Base-by-base conservation (phyloP, 2,329 filamentous ascomycete species). In the Alternaria sp. region DNA sequence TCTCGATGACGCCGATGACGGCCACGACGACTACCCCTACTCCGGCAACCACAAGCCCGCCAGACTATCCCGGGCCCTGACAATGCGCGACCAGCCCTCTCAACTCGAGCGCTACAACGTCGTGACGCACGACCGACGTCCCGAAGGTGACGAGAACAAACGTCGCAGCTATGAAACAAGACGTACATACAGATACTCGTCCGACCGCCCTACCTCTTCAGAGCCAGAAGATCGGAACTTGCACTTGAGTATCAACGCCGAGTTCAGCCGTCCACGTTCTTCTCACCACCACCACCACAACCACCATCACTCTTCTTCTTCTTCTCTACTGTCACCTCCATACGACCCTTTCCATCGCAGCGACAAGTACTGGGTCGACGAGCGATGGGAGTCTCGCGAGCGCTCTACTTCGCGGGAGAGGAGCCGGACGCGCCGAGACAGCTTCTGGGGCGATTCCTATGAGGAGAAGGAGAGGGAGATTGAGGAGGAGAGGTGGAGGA, bases 51-150 rank as follows among this genome's bases (percentile, higher is more conserved):
- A 65, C 53, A 62, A 58, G 9, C 56, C 61, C 10, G 49, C 46
- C 36, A 62, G 53, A 10, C 53, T 58, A 62, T 73, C 68, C 7
- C 70, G 68, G 40, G 66, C 72, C 49, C 62, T 74, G 10, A 69
- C 69, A 39, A 58, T 71, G 39, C 72, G 68, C 53, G 40, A 65
- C 46, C 64, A 68, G 33, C 70, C 73, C 46, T 66, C 62, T 48
- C 65, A 69, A 46, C 62, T 74, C 17, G 71, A 75, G 56, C 73
- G 73, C 51, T 76, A 72, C 65, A 73, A 73, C 56, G 62, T 76
- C 62, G 73, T 70, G 67, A 67, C 63, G 17, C 61, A 63, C 44
- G 55, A 58, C 7, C 42, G 58, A 54, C 21, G 49, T 45, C 13
- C 54, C 54, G 3, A 41, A 59, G 44, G 54, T n/a, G 62, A 63